Evolutionary conservation across 2,329 filamentous ascomycete genomes (phyloP), one percentile per base, ranked within the genome.

Genomic region (Fusarium setosum): DNA sequence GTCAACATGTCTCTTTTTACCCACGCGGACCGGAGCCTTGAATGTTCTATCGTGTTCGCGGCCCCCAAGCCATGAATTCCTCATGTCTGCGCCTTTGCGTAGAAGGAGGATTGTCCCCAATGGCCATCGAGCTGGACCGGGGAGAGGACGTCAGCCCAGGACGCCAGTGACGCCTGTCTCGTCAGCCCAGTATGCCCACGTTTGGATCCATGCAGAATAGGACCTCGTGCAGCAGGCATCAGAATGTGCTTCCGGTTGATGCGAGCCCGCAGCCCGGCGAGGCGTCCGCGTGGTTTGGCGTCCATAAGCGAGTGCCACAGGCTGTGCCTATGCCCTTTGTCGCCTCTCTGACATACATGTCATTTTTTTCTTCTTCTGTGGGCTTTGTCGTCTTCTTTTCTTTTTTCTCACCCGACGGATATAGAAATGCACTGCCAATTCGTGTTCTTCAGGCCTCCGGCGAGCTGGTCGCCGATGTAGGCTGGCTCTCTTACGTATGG

Each of bases 61-160:
- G 51, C 59, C 52, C 38, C 21, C 40, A 67, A 52, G 57, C 59
- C 63, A 56, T 64, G 41, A 50, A 67, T 66, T 67, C 63, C 63
- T 60, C 51, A n/a, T 49, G 58, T n/a, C 48, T 67, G 48, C 54
- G 45, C 49, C 45, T 20, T 45, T 51, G 34, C 45, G 38, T 26
- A 21, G 17, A 13, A 42, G 49, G 32, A 31, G 11, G 23, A 41
- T 52, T 29, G 51, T 53, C 67, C 34, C 61, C 55, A 34, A 50
- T 42, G 49, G 54, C 56, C 63, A 40, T 44, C 37, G 50, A 64
- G 41, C 54, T 52, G 57, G 55, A 24, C 29, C 18, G n/a, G 32
- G 32, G 21, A 31, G 24, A 56, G 40, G 52, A 52, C 55, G 35
- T 32, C 50, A 56, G 56, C 35, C 61, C 24, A 56, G 53, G 32